Conservation (phyloP, 805 yeast species). For the Yarrowia divulgata region DNA sequence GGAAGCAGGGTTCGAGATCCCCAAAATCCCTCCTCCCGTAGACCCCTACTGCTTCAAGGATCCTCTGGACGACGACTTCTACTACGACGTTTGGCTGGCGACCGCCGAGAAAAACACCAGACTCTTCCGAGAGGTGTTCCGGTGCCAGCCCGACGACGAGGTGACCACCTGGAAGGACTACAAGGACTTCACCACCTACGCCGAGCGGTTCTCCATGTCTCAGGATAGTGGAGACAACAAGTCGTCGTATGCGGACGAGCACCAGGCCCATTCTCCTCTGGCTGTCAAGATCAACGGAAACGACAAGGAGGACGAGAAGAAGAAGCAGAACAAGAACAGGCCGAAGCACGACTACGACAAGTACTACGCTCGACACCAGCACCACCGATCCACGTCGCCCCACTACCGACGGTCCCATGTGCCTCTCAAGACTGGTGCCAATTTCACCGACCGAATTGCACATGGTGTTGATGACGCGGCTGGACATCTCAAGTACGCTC, state of each 20-base stretch:
- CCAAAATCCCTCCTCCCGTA: conserved; percentile 55
- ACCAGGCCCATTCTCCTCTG: conserved; percentile 33
- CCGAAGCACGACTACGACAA: conserved; percentile 30
- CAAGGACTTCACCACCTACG: conserved; percentile 62
- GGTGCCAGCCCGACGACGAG: conserved; percentile 91
- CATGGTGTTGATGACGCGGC: conserved; percentile 39
- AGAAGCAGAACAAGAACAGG: conserved; percentile 10
- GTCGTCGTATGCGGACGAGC: conserved; percentile 30
- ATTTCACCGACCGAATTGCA: conserved; percentile 23
- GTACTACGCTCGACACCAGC: conserved; percentile 34
- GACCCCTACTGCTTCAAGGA: conserved; percentile 92
- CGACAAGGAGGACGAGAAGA: conserved; percentile 1
- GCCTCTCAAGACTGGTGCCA: conserved; percentile 32
- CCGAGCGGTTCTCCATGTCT: conserved; percentile 48
- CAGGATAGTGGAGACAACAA: conserved; percentile 51
- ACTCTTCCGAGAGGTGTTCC: conserved; percentile 83
- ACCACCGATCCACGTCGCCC: conserved; percentile 27
- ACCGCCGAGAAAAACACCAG: conserved; percentile 84
- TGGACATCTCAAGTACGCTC: conserved; percentile 27
- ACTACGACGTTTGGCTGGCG: conserved; percentile 83
- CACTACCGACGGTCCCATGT: conserved; percentile 23
- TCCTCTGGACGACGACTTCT: conserved; percentile 82
- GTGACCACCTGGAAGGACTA: conserved; percentile 93
- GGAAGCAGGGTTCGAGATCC: conserved; percentile 38
- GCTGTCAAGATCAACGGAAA: conserved; percentile 19